Percentiles rank a stretch among this genome's conserved stretches.
Conservation (phyloP, 768 basidiomycete genomes). For the Psilocybe tampanensis region DNA sequence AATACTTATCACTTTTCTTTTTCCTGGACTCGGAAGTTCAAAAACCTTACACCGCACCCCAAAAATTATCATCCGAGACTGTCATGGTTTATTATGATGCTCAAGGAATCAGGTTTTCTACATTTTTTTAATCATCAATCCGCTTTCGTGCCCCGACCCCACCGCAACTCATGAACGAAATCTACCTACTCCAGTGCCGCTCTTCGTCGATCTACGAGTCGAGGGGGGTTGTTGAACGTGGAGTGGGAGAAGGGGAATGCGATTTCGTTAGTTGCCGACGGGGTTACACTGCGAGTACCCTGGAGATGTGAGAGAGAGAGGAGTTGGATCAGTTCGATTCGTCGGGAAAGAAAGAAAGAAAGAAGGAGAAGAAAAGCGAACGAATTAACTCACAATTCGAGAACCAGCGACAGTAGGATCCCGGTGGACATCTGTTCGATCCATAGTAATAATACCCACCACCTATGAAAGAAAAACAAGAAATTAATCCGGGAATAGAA, state of each 20-base stretch:
- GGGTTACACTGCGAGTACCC: constrained; percentile 29
- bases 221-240: neutral
- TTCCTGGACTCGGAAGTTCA: no score
- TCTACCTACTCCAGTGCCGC: no score
- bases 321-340: no score
- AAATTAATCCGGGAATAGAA: neutral
- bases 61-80: constrained; percentile 4
- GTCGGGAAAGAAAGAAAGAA: no score
- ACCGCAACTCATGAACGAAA: no score
- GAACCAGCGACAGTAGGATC: constrained; percentile 25
- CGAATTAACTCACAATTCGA: constrained; percentile 24
- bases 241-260: no score
- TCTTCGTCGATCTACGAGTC: constrained; percentile 11
- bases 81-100: no score
- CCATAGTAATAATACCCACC: constrained; percentile 27
- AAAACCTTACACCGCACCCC: neutral
- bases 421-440: constrained; percentile 20
- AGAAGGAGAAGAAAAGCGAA: no score
- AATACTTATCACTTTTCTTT: neutral
- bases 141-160: no score
- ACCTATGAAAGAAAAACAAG: constrained; percentile 12
- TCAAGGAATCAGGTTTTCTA: no score
- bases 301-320: neutral
- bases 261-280: constrained; percentile 18
- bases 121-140: neutral